Base-by-base conservation (phyloP, 2,329 filamentous ascomycete genomes). In the Sarocladium kiliense region DNA sequence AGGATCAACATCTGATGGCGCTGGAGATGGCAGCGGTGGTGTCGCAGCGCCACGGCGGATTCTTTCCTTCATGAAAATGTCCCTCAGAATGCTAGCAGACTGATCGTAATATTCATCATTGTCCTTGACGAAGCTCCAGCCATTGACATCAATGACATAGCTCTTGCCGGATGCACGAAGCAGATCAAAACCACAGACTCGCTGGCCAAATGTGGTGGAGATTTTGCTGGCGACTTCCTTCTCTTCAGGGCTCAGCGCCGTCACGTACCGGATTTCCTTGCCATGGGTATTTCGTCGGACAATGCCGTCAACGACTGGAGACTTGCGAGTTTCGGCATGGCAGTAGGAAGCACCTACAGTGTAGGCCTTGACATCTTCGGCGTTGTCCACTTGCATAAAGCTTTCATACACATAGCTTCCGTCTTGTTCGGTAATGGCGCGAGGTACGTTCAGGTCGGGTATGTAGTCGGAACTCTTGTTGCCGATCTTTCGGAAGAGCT, bases 41-140 rank as follows among this genome's bases (percentile, higher is more conserved):
- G 76, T 75, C 77, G 88, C 71, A 79, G 88, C 68, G 27, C 79
- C 77, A 62, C 79, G 81, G 36, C 83, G 81, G 54, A 84, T 72
- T 64, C 86, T 90, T 69, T 97, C 93, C 60, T 84, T 84, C 60
- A 95, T 77, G 62, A 99, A 97, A 67, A 95, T 89, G 6, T 94
- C 87, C 65, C 86, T 89, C 53, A 99, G 75, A 50, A 97, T 96
- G 57, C 78, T 86, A 21, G 94, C 85, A 62, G 88, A 94, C 65
- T 91, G 90, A 65, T 97, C 89, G 68, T 99, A 99, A 71, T 99
- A 99, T 58, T 96, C 92, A 59, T 97, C 93, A 64, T 99, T 99
- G 69, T 99, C 95, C 70, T 99, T 99, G 69, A 99, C 94, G 65
- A 99, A 99, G 67, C 93, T 97, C 95, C 95, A 99, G 12, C 94